Conservation (phyloP, 331 rosid species). For the Stylosanthes scabra region DNA sequence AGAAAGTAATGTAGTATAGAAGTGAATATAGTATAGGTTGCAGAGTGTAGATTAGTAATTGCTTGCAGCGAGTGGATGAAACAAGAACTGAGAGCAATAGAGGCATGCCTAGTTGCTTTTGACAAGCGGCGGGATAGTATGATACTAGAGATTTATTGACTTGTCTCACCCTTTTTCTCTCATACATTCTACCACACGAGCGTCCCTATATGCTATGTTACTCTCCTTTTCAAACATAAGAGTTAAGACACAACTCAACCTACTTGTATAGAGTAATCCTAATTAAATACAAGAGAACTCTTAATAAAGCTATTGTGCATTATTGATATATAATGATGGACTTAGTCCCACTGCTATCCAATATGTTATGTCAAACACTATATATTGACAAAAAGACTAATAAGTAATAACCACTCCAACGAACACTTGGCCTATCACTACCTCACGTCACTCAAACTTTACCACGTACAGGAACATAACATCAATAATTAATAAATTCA, state of each 20-base stretch:
- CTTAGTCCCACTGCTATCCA: no score
- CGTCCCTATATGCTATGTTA: neutral
- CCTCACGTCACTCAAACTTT: slow-evolving; percentile 36
- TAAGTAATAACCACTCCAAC: slow-evolving; percentile 27
- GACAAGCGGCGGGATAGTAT: slow-evolving; percentile 21
- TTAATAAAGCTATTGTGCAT: slow-evolving; percentile 25
- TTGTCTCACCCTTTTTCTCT: slow-evolving; percentile 10
- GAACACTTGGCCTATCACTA: slow-evolving; percentile 17
- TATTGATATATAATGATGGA: no score
- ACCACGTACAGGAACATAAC: slow-evolving; percentile 18
- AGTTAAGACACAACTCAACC: no score
- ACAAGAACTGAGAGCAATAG: slow-evolving; percentile 16
- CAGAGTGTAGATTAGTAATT: slow-evolving; percentile 11
- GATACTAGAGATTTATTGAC: slow-evolving; percentile 19
- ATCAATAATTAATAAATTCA: no score
- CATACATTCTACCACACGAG: slow-evolving; percentile 8
- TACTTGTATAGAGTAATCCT: neutral
- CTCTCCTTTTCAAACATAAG: neutral
- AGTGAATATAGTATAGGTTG: neutral
- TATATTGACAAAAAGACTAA: neutral
- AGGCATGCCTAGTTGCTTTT: slow-evolving; percentile 29
- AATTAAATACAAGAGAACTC: neutral
- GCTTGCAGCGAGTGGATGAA: slow-evolving; percentile 25
- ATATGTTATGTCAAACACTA: no score
- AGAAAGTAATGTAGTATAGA: neutral